phyloP scores from a whole-genome alignment of 1,284 basidiomycete genomes.

The Apiotrichum mycotoxinovorans region DNA sequence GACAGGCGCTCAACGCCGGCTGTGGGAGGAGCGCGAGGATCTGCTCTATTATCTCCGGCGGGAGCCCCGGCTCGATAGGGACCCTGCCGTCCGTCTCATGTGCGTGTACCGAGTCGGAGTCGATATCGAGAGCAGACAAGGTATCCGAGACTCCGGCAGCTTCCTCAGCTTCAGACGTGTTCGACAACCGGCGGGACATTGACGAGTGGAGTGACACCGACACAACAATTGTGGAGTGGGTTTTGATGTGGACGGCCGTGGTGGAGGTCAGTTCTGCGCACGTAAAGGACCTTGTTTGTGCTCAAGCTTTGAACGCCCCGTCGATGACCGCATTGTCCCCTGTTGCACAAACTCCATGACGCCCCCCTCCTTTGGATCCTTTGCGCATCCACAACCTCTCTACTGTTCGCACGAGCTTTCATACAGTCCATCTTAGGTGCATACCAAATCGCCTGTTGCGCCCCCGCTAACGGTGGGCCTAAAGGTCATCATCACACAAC shows the following conservation, averaged over 20 bases:
- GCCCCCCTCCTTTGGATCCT: no score
- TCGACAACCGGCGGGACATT: neutral
- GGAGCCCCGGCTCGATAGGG: neutral
- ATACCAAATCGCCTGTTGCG: neutral
- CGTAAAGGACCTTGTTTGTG: no score
- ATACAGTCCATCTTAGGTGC: slow-evolving; percentile 4
- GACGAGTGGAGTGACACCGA: neutral
- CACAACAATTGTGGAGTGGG: neutral
- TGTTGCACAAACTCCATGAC: neutral
- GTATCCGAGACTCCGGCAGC: no score
- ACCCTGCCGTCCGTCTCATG: no score
- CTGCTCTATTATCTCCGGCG: slow-evolving; percentile 4
- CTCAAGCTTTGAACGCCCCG: no score
- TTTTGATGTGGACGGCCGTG: neutral
- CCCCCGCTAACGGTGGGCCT: neutral
- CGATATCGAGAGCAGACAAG: no score
- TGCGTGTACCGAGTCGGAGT: no score
- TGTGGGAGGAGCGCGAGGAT: slow-evolving; percentile 1
- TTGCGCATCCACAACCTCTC: neutral
- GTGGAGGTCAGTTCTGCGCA: no score
- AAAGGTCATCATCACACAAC: neutral
- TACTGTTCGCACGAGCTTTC: no score
- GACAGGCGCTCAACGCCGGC: neutral
- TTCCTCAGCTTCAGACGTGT: neutral
- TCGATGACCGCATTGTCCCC: no score